Base-by-base conservation (phyloP, 2,329 filamentous ascomycete genomes). In the Chaetomium globosum region DNA sequence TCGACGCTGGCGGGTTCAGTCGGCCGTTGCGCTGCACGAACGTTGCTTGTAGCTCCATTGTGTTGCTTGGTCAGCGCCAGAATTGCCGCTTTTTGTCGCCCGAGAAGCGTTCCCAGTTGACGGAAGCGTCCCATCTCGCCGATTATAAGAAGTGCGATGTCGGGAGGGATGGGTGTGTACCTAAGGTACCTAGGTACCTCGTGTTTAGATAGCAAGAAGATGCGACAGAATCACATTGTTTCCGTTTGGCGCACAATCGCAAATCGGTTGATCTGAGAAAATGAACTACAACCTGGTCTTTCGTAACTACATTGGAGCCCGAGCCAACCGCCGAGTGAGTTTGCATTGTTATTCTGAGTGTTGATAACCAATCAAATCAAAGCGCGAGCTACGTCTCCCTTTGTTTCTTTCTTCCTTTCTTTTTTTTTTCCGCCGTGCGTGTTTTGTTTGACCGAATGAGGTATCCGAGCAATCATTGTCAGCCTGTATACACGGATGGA, bases 1-100 rank as follows among this genome's bases (percentile, higher is more conserved):
- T 66, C 64, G 5, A 63, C 49, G 36, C 3, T 19, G 36, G 16
- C 16, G 13, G 36, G 13, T 19, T 43, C 36, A 19, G 36, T 43
- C 19, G 13, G 36, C 2, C 13, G 13, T 43, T 43, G 19, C 4
- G 36, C 13, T 43, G 16, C 36, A 43, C 12, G 13, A 19, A 19
- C 36, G 3, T 43, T 43, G 13, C 19, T 43, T 43, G 36, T 6
- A n/a, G 13, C 36, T 43, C 36, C 36, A 13, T 6, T 13, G 36
- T 6, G 36, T 43, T 6, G 36, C 36, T 4, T 43, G 36, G 36
- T 16, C 36, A 43, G 36, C 16, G 36, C 36, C 16, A 43, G 19
- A 43, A 43, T 19, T 13, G 36, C 13, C 36, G 13, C 36, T 43
- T 19, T 43, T 43, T 16, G 36, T 16, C 36, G 36, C 36, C 36